Base-by-base conservation (phyloP, 306 rosid species). In the Biancaea sappan region DNA sequence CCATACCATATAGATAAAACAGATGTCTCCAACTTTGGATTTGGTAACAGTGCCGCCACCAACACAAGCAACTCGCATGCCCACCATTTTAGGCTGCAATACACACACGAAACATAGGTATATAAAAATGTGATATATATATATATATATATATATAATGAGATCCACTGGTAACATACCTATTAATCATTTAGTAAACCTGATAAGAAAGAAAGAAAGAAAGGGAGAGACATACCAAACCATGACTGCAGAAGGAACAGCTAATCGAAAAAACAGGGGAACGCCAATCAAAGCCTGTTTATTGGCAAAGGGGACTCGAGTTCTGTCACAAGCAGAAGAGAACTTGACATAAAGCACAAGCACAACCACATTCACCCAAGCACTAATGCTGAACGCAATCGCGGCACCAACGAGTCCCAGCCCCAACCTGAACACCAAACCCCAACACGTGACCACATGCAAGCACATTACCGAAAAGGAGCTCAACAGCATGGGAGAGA, bases 161-260 rank as follows among this genome's bases (percentile, higher is more conserved):
- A 8, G 6, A 34, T 34, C 6, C 0, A 34, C 37, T 34, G 4
- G 37, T 34, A 4, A 34, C 37, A 34, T 34, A 34, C 37, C 6
- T 34, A 34, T 34, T 2, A 31, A 31, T 31, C 5, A 2, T 31
- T 31, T 31, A 31, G 34, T 2, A 2, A 31, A 31, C 5, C 3
- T 2, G 5, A 31, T 31, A 31, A 31, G 9, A 31, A 35, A 31
- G 16, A 37, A 31, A 46, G 26, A 0, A 6, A 8, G 51, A 44
- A 25, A 12, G 38, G 38, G 9, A 61, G 4, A 29, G 2, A 12
- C 6, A 84, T 82, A 90, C 97, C 97, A 90, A 72, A 81, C 52
- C 96, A 90, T 92, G 0, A 77, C 65, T 3, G 97, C 90, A 10
- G 97, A 82, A 0, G 97, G 96, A 5, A 82, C 16, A n/a, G 88